Evolutionary conservation across 2,329 filamentous ascomycete species (phyloP).

Genomic region (Xylaria sp.): DNA sequence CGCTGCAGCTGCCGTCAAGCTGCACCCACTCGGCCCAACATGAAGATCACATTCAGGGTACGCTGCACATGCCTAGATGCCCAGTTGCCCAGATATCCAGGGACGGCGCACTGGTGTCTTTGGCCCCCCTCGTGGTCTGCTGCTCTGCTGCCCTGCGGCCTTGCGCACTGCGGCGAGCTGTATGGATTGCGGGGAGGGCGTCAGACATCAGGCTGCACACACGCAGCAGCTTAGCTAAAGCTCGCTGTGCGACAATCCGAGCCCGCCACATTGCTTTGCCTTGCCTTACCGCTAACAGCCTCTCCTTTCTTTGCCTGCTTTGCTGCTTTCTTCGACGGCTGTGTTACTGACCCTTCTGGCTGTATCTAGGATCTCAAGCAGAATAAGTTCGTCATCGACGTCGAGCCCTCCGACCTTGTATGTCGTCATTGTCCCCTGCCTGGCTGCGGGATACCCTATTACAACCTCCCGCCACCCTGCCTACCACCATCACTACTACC

Average conservation of each 20-base stretch:
- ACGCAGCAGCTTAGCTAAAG: conserved; percentile 31
- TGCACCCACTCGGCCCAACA: conserved; percentile 55
- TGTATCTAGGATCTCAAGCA: conserved; percentile 88
- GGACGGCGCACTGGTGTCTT: background rate
- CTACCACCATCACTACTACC: no score
- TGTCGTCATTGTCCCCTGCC: conserved; percentile 54
- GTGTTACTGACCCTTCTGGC: conserved; percentile 22
- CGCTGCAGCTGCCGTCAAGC: conserved; percentile 42
- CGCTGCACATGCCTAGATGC: conserved; percentile 38
- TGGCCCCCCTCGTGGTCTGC: background rate
- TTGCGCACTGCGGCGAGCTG: background rate
- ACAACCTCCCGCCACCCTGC: conserved; percentile 18
- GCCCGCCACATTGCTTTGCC: conserved; percentile 26
- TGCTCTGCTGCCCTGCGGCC: background rate
- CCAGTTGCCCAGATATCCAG: background rate
- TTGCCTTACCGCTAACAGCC: background rate
- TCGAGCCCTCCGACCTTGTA: conserved; percentile 92
- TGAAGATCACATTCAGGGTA: conserved; percentile 77
- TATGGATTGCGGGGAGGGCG: conserved; percentile 31
- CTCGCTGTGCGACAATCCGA: conserved; percentile 35
- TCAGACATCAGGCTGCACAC: conserved; percentile 36
- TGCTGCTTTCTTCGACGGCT: no score
- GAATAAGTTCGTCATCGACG: conserved; percentile 96
- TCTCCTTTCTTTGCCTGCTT: no score
- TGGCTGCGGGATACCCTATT: conserved; percentile 21